phyloP scores from a whole-genome alignment of 768 basidiomycete species.

The Phlegmacium glaucopus region DNA sequence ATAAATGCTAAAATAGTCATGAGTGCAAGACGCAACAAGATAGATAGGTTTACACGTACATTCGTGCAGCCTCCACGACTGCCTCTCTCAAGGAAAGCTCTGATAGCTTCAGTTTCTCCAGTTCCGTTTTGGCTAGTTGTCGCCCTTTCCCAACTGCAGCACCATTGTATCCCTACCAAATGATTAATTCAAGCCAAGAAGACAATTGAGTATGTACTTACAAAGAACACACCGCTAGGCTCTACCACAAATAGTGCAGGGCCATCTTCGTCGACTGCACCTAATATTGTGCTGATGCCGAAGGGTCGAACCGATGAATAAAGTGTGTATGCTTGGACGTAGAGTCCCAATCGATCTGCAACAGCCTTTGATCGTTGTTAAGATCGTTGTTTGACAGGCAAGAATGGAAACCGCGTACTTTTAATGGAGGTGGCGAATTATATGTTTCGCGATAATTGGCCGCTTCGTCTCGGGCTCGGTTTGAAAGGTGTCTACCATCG shows the following conservation, averaged over 20 bases:
- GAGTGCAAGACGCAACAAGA: not conserved
- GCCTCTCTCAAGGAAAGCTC: conserved; percentile 83
- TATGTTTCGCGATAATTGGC: conserved; percentile 68
- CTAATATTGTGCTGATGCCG: conserved; percentile 91
- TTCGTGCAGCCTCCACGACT: conserved; percentile 89
- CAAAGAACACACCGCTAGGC: conserved; percentile 90
- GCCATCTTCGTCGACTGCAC: conserved; percentile 83
- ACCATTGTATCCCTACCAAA: conserved; percentile 82
- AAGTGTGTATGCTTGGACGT: conserved; percentile 93
- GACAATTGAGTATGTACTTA: conserved; percentile 33
- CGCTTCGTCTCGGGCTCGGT: conserved; percentile 83
- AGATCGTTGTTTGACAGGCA: not conserved
- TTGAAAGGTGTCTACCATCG: conserved; percentile 86
- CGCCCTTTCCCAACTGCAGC: conserved; percentile 99
- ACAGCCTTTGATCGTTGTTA: conserved; percentile 23
- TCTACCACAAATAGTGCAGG: conserved; percentile 89
- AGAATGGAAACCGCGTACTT: conserved; percentile 44
- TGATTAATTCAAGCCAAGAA: conserved; percentile 1
- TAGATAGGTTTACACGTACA: conserved; percentile 51
- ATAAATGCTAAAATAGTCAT: conserved; percentile 67
- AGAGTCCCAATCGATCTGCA: conserved; percentile 79
- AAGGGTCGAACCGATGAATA: conserved; percentile 98
- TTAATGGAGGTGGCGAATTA: conserved; percentile 70
- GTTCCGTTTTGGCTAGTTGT: conserved; percentile 95
- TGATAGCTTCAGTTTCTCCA: conserved; percentile 90